Base-by-base conservation (phyloP, 164 flowering plant genomes). In the Sedum album region DNA sequence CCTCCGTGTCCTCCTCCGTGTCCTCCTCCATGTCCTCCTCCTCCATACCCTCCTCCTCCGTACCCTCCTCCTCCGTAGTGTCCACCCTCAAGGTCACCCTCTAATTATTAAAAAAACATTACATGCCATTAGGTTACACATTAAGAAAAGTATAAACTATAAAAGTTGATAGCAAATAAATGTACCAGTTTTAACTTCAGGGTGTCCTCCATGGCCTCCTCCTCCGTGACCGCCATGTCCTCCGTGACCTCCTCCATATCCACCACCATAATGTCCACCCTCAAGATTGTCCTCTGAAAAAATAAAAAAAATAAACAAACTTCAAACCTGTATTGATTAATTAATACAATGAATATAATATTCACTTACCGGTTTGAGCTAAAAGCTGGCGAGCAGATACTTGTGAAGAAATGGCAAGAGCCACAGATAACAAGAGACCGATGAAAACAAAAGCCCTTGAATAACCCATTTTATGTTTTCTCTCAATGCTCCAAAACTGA, bases 391-490 rank as follows among this genome's bases (percentile, higher is more conserved):
- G 64, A 31, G 73, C 73, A 1, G 73, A 71, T 20, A 71, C 69
- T 26, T 66, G 60, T 1, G 69, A 53, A 18, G 66, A 66, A n/a
- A 71, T 41, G 60, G 68, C 65, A 33, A 71, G 73, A 65, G 68
- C 36, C 18, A 57, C 62, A 26, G 31, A 33, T 13, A 57, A 57
- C 62, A 71, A 65, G 62, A 71, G 69, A 65, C 69, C 66, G 44
- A 66, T 10, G 31, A 66, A 11, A 11, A 71, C 66, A 15, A 71
- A 66, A 60, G 31, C 66, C 70, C 35, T 71, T 35, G 69, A 71
- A 42, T 60, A 61, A 41, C 66, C 73, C 73, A 71, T 71, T 39
- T 60, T 26, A 2, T 11, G 5, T 1, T 26, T 26, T 57, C 20
- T 26, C 62, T 7, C 60, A 21, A 23, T 13, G 62, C 31, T 53